Evolutionary conservation across 192 early-diverging fungal species (phyloP).

Genomic region (Piromyces finnis): DNA sequence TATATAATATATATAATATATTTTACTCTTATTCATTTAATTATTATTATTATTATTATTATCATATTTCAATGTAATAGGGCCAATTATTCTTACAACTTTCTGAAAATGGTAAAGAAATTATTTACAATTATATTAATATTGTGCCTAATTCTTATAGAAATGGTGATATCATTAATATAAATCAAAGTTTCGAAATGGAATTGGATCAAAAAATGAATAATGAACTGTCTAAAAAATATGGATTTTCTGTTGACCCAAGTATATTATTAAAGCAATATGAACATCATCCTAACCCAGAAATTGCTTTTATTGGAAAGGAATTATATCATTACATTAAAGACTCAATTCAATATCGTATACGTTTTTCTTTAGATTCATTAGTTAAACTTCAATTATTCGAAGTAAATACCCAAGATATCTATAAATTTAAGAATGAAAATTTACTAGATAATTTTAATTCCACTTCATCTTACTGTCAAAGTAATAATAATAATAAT

Average conservation of each 20-base stretch:
- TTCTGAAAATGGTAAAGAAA: background rate
- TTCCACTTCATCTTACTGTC: no score
- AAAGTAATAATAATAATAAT: no score
- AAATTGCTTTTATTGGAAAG: background rate
- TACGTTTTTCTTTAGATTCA: background rate
- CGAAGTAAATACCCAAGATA: background rate
- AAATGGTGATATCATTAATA: background rate
- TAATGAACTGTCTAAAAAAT: background rate
- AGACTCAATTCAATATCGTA: background rate
- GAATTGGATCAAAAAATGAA: background rate
- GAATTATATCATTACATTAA: background rate
- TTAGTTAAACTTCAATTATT: background rate
- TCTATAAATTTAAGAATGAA: background rate
- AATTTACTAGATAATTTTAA: background rate
- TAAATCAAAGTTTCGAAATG: background rate
- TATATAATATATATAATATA: no score
- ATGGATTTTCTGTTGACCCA: background rate
- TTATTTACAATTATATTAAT: background rate
- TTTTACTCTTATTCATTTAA: no score
- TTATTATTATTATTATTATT: no score
- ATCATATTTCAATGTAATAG: no score
- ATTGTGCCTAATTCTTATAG: background rate
- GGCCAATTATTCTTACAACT: background rate
- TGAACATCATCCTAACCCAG: background rate
- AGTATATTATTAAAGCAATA: background rate